Evolutionary conservation across 2,329 filamentous ascomycete genomes (phyloP).

Genomic region (Sclerotinia subarctica): DNA sequence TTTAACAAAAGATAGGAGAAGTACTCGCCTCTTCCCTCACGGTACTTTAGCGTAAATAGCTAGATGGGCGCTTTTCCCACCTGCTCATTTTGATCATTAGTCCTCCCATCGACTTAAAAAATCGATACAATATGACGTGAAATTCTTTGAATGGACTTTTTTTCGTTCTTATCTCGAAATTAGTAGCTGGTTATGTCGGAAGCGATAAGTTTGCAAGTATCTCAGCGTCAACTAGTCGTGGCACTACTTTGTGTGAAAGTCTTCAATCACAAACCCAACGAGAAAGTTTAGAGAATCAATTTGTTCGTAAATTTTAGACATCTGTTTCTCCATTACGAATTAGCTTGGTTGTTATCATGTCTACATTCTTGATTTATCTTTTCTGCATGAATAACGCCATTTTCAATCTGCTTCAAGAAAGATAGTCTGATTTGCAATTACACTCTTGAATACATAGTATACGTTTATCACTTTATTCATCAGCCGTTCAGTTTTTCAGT

Average conservation of each 20-base stretch:
- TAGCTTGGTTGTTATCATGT: slow-evolving; percentile 24
- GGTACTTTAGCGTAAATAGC: neutral
- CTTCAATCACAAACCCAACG: neutral
- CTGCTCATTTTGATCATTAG: neutral
- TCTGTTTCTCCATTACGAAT: slow-evolving; percentile 29
- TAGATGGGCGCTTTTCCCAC: neutral
- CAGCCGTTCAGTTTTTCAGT: neutral
- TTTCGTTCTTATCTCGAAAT: neutral
- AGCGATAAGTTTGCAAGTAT: neutral
- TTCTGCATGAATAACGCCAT: slow-evolving; percentile 20
- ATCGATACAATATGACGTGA: neutral
- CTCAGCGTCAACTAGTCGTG: neutral
- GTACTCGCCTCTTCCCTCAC: neutral
- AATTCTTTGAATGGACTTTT: neutral
- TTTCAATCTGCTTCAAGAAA: slow-evolving; percentile 15
- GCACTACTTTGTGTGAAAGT: neutral
- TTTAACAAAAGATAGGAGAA: neutral
- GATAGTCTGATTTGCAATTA: neutral
- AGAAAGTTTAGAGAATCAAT: slow-evolving; percentile 9
- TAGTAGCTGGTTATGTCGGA: neutral
- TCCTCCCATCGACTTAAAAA: neutral
- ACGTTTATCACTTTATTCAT: neutral
- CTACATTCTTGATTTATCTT: slow-evolving; percentile 10
- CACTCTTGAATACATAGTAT: neutral
- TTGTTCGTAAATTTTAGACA: slow-evolving; percentile 23